Evolutionary conservation across 1,139 yeast species (phyloP).

Genomic region (Yamadazyma trypodendri): DNA sequence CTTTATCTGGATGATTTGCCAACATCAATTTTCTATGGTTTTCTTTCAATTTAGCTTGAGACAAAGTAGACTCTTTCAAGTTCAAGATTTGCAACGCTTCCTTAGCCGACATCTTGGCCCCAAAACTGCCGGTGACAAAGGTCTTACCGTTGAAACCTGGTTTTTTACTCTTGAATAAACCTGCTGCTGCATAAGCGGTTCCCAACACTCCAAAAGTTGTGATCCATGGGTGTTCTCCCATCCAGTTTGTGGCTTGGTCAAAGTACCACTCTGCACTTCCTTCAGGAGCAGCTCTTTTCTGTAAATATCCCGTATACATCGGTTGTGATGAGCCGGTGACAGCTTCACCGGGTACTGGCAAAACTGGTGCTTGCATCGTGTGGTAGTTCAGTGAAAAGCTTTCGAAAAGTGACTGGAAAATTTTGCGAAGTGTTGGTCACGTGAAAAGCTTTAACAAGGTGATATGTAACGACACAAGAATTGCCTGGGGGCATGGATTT

Average conservation of each 20-base stretch:
- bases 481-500: no score
- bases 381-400: conserved; percentile 1
- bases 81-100: conserved; percentile 91
- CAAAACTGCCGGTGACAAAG: conserved; percentile 85
- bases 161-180: conserved; percentile 64
- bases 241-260: conserved; percentile 59
- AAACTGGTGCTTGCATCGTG: conserved; percentile 14
- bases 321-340: conserved; percentile 16
- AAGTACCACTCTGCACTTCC: conserved; percentile 66
- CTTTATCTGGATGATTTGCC: conserved; percentile 98
- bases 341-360: conserved; percentile 13
- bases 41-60: conserved; percentile 80
- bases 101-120: conserved; percentile 80
- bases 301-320: conserved; percentile 43
- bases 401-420: conserved; percentile 8
- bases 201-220: conserved; percentile 72
- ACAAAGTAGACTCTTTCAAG: conserved; percentile 73
- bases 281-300: conserved; percentile 41
- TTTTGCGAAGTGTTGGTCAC: conserved; percentile 4
- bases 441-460: conserved; percentile 2
- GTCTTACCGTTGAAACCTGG: conserved; percentile 75
- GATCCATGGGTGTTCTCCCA: conserved; percentile 76
- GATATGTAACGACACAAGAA: not conserved
- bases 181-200: conserved; percentile 64
- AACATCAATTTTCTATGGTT: conserved; percentile 84